These are phyloP conservation scores for Vitis hybrid DNA, from an alignment of 177 flowering plant species.

Conservation along the genomic window DNA sequence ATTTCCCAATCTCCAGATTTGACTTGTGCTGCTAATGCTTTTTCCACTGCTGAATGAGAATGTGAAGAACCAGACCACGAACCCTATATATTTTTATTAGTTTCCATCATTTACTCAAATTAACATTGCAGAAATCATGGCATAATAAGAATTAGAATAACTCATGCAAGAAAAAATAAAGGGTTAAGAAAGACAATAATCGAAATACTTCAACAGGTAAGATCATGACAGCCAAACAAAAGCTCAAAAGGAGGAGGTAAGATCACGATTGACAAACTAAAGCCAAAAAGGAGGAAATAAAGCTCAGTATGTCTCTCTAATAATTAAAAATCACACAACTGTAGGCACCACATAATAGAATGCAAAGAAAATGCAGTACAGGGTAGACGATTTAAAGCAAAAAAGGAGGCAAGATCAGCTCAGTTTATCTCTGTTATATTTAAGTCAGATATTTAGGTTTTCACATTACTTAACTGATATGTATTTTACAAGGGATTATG, in stretches of 20 bases:
- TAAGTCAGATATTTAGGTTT: no score
- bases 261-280: not conserved
- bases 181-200: not conserved
- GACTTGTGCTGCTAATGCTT: conserved; percentile 31
- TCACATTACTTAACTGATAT: no score
- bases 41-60: conserved; percentile 47
- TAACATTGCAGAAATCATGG: no score
- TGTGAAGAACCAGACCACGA: conserved; percentile 79
- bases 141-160: not conserved
- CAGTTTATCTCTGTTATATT: no score
- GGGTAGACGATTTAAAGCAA: no score
- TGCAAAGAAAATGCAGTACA: no score
- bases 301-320: no score
- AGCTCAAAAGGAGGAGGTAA: not conserved
- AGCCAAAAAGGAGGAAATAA: no score
- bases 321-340: no score
- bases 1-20: conserved; percentile 70
- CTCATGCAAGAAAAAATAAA: not conserved
- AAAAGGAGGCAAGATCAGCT: no score
- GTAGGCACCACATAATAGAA: no score
- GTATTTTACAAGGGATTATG: no score
- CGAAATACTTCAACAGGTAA: not conserved
- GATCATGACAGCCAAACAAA: not conserved
- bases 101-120: not conserved
- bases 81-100: conserved; percentile 41